phyloP scores from a whole-genome alignment of 345 rosid genomes.

The Viola odorata region DNA sequence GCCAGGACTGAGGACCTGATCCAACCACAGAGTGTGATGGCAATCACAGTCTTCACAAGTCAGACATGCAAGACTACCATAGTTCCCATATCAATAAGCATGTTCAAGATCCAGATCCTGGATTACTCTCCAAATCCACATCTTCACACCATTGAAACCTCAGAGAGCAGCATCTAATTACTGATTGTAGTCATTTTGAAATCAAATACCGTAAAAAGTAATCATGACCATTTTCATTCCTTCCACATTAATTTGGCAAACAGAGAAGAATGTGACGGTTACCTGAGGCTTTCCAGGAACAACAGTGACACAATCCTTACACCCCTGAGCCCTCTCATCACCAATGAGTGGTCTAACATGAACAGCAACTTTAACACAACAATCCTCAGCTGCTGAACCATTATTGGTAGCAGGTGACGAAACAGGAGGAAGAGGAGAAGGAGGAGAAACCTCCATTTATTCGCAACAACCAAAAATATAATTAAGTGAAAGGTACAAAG shows the following conservation, averaged over 20 bases:
- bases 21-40: slow-evolving; percentile 18
- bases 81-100: slow-evolving; percentile 12
- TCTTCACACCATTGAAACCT: slow-evolving; percentile 6
- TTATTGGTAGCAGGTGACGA: slow-evolving; percentile 36
- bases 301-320: slow-evolving; percentile 91
- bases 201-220: not conserved
- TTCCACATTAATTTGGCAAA: not conserved
- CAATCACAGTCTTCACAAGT: slow-evolving; percentile 13
- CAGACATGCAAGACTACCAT: slow-evolving; percentile 20
- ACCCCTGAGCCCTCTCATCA: slow-evolving; percentile 86
- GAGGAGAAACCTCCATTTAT: slow-evolving; percentile 20
- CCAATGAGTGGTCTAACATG: slow-evolving; percentile 95
- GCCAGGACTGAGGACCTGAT: slow-evolving; percentile 17
- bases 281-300: slow-evolving; percentile 96
- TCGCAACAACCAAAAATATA: slow-evolving; percentile 1
- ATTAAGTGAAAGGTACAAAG: slow-evolving; percentile 4
- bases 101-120: slow-evolving; percentile 36
- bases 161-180: not conserved
- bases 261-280: slow-evolving; percentile 17
- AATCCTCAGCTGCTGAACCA: slow-evolving; percentile 48
- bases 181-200: not conserved
- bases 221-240: not conserved
- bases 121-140: slow-evolving; percentile 23
- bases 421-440: slow-evolving; percentile 6
- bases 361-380: slow-evolving; percentile 95